Evolutionary conservation across 2,329 filamentous ascomycete genomes (phyloP), one percentile per base, ranked within the genome.

Genomic region (Aureobasidium sp.): DNA sequence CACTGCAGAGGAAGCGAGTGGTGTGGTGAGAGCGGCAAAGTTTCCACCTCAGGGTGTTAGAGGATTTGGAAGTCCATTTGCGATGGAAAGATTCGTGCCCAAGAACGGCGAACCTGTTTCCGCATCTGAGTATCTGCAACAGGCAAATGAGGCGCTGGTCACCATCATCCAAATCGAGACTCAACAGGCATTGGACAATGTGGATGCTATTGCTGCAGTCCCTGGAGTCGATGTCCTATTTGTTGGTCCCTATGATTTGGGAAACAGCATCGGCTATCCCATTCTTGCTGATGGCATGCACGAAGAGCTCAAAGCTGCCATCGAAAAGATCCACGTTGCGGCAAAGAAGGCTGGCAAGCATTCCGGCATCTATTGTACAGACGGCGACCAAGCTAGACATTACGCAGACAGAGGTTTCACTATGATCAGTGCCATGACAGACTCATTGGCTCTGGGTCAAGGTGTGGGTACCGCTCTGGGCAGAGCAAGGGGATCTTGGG

Each of bases 11-110:
- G 81, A 84, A 65, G 81, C 81, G 5, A 74, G 74, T 65, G 76
- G 72, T 32, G 73, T 84, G 32, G 81, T 83, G 13, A 71, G 75
- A 44, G 78, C 77, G 21, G 76, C 80, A 34, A 84, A 83, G 66
- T 85, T 84, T 66, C 82, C 82, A 3, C 82, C 82, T 0, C 66
- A 72, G 41, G 82, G 82, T 25, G 75, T 73, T 16, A 75, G 82
- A 62, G 82, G 82, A 0, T 83, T 84, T 64, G 82, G 82, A 3
- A 80, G 78, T 8, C 81, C 82, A 0, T 83, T 84, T 66, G 73
- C 79, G 6, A 70, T 70, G 66, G 71, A 72, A 64, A 72, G 70
- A 63, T 72, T 72, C 62, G 47, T 45, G 44, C 48, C 57, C 9
- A 62, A 58, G 10, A 45, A 57, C n/a, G 53, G 44, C 10, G 64